phyloP scores from a whole-genome alignment of 495 filamentous ascomycete genomes.

The Hypomontagnella monticulosa region DNA sequence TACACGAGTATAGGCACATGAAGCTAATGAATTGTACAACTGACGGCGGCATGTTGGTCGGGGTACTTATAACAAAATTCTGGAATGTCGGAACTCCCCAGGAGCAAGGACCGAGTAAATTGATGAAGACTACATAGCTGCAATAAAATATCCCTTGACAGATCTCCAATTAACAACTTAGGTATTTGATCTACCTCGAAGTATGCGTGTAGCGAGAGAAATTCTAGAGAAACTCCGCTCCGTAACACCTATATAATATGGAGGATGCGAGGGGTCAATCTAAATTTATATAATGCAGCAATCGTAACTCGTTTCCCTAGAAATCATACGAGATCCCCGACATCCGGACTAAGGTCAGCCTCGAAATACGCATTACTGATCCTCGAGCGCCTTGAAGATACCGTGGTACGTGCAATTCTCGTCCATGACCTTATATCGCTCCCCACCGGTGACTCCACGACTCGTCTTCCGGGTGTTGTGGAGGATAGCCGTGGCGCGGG shows the following conservation, averaged over 20 bases:
- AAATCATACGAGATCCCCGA: background rate
- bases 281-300: background rate
- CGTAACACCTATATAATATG: constrained; percentile 14
- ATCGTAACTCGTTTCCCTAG: constrained; percentile 12
- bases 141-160: too few species aligned
- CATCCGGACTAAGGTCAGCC: background rate
- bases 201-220: background rate
- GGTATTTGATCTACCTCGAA: too few species aligned
- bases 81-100: too few species aligned
- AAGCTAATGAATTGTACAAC: too few species aligned
- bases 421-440: constrained; percentile 30
- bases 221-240: constrained; percentile 21
- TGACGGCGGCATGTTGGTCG: too few species aligned
- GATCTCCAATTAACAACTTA: too few species aligned
- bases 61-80: too few species aligned
- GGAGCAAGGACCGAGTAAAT: too few species aligned
- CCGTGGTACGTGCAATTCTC: constrained; percentile 35
- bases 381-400: constrained; percentile 26
- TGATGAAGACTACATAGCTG: too few species aligned
- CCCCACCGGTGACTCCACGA: constrained; percentile 17
- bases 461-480: constrained; percentile 27
- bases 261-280: background rate
- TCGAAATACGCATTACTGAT: background rate
- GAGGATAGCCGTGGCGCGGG: constrained; percentile 20
- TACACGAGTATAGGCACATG: too few species aligned